Conservation (phyloP, 2,329 filamentous ascomycete species). For the Chaetomiaceae sp. region DNA sequence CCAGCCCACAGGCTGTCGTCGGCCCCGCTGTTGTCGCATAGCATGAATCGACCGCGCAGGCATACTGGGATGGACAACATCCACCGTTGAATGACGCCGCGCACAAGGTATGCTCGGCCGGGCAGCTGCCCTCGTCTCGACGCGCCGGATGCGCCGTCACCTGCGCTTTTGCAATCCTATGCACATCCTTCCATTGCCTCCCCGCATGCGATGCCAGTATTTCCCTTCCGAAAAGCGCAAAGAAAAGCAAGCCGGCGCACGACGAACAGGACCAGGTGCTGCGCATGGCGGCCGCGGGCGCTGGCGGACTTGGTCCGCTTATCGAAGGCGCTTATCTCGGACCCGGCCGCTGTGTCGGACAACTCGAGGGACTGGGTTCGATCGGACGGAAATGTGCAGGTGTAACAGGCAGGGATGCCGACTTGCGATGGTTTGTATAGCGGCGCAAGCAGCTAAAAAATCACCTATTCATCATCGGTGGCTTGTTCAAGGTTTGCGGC, state of each 20-base stretch:
- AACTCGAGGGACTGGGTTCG: conserved; percentile 4
- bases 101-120: conserved; percentile 32
- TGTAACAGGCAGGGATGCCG: neutral
- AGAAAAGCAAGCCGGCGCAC: conserved; percentile 25
- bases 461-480: neutral
- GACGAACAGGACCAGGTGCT: conserved; percentile 28
- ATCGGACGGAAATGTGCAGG: conserved; percentile 2
- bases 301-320: conserved; percentile 12
- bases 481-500: neutral
- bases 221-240: conserved; percentile 24
- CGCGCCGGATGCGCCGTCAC: conserved; percentile 22
- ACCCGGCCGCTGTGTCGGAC: neutral
- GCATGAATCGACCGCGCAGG: conserved; percentile 24
- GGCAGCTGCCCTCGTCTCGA: conserved; percentile 26
- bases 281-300: conserved; percentile 24
- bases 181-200: conserved; percentile 25
- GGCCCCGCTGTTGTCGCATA: conserved; percentile 25
- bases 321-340: conserved; percentile 16
- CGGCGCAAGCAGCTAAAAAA: neutral
- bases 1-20: conserved; percentile 17
- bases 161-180: conserved; percentile 28
- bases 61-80: conserved; percentile 32
- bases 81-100: conserved; percentile 36
- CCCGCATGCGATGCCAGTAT: conserved; percentile 27
- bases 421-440: neutral